Evolutionary conservation across 768 basidiomycete genomes (phyloP).

Genomic region (Kwoniella sp.): DNA sequence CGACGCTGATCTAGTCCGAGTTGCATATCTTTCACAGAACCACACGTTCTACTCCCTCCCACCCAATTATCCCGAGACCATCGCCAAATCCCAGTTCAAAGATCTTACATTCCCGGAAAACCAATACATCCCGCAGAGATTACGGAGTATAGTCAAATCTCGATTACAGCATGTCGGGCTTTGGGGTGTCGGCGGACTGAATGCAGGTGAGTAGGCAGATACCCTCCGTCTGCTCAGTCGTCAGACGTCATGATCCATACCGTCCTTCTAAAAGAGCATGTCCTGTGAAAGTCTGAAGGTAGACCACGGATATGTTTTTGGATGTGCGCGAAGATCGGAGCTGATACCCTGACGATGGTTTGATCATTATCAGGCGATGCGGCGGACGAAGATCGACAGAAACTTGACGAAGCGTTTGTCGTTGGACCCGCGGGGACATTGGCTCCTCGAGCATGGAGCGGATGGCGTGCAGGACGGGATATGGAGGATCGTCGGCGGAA

Average conservation of each 20-base stretch:
- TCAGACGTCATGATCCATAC: no score
- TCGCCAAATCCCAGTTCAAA: conserved; percentile 27
- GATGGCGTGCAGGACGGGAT: conserved; percentile 43
- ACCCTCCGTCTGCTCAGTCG: no score
- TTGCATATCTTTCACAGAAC: conserved; percentile 21
- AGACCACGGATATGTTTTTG: no score
- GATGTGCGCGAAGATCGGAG: no score
- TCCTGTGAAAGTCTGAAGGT: no score
- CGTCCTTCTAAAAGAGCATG: no score
- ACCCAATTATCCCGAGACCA: conserved; percentile 32
- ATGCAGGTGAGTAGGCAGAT: conserved; percentile 22
- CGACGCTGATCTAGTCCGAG: no score
- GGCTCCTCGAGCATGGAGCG: conserved; percentile 43
- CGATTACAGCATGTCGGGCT: conserved; percentile 43
- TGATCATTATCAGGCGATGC: conserved; percentile 45
- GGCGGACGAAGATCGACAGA: conserved; percentile 33
- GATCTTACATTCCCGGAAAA: conserved; percentile 25
- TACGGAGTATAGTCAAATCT: conserved; percentile 32
- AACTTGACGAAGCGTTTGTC: conserved; percentile 29
- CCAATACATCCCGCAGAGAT: conserved; percentile 42
- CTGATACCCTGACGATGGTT: no score
- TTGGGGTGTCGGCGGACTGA: conserved; percentile 47
- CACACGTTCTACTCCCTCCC: conserved; percentile 45
- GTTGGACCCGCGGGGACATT: conserved; percentile 43
- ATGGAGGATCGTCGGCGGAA: conserved; percentile 31